Conservation (phyloP, 306 rosid genomes). For the Cicer pinnatifidum region DNA sequence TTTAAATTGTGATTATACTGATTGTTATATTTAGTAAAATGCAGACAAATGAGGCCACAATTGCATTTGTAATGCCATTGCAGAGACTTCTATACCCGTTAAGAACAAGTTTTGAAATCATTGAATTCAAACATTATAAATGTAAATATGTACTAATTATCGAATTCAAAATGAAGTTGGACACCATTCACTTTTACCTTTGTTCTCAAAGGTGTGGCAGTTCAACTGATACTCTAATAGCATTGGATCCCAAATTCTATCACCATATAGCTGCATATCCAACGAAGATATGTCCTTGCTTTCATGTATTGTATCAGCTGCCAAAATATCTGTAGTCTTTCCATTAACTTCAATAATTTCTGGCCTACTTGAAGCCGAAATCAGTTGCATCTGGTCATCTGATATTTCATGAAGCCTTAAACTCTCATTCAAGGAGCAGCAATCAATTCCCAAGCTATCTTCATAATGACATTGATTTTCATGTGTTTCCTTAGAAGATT, state of each 20-base stretch:
- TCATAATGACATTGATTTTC: conserved; percentile 13
- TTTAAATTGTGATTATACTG: too few relatives aligned
- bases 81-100: too few relatives aligned
- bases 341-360: conserved; percentile 38
- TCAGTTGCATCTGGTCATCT: conserved; percentile 4
- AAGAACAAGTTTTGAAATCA: too few relatives aligned
- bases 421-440: conserved; percentile 5
- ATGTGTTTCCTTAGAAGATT: background rate
- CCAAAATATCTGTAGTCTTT: background rate
- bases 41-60: too few relatives aligned
- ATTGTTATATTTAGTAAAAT: too few relatives aligned
- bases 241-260: conserved; percentile 41
- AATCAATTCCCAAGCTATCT: background rate
- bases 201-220: background rate
- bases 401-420: conserved; percentile 35
- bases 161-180: background rate
- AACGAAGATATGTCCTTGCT: conserved; percentile 26
- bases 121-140: too few relatives aligned
- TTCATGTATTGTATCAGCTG: conserved; percentile 12
- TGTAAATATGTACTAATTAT: too few relatives aligned
- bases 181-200: conserved; percentile 33
- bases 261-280: conserved; percentile 17
- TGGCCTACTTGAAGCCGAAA: background rate
- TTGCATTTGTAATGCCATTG: too few relatives aligned
- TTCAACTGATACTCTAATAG: conserved; percentile 36